These are phyloP conservation scores for Penicillium sp. DNA, from an alignment of 2,329 filamentous ascomycete genomes.

Conservation along the genomic window DNA sequence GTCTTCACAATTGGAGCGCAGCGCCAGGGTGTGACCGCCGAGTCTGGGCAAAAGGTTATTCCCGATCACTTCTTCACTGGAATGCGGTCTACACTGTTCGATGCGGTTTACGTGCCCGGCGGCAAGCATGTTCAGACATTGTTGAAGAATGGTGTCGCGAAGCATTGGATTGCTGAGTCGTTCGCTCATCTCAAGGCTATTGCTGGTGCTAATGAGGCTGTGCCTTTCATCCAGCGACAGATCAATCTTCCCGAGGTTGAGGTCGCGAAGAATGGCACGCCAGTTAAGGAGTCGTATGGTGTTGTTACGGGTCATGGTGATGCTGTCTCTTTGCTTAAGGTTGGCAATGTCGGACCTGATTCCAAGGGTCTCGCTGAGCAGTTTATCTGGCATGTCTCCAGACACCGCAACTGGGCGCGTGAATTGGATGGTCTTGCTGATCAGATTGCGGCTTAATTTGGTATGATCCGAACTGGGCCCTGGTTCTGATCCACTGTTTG, in stretches of 20 bases:
- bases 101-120: slow-evolving; percentile 74
- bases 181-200: slow-evolving; percentile 81
- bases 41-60: slow-evolving; percentile 57
- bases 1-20: slow-evolving; percentile 71
- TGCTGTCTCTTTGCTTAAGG: slow-evolving; percentile 24
- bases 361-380: slow-evolving; percentile 67
- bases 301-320: slow-evolving; percentile 34
- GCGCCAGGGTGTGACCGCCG: slow-evolving; percentile 64
- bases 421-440: slow-evolving; percentile 68
- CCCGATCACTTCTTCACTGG: slow-evolving; percentile 80
- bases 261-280: slow-evolving; percentile 20
- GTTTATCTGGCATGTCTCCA: slow-evolving; percentile 67
- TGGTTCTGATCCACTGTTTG: no score
- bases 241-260: slow-evolving; percentile 30
- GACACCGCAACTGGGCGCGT: slow-evolving; percentile 72
- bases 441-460: slow-evolving; percentile 65
- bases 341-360: slow-evolving; percentile 60
- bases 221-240: slow-evolving; percentile 32
- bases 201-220: slow-evolving; percentile 60
- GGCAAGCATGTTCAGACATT: slow-evolving; percentile 64
- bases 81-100: slow-evolving; percentile 74
- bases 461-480: no score
- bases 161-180: slow-evolving; percentile 76
- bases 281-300: slow-evolving; percentile 34
- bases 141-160: slow-evolving; percentile 66